These are phyloP conservation scores for Achaetomiella virescens DNA, from an alignment of 495 filamentous ascomycete genomes.

Conservation along the genomic window DNA sequence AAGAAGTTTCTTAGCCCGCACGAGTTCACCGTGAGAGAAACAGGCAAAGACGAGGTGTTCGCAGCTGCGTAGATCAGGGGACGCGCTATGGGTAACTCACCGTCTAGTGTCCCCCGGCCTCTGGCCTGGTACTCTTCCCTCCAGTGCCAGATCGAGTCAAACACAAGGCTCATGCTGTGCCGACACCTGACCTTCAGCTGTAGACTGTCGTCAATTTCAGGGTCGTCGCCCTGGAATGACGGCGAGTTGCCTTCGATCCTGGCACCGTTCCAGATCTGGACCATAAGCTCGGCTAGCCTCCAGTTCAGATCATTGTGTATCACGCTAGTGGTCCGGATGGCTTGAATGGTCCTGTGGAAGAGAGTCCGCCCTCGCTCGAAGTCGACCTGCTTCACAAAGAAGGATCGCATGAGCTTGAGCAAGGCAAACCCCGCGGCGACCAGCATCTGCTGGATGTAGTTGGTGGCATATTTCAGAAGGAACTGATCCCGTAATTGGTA, in stretches of 20 bases:
- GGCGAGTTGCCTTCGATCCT: conserved; percentile 45
- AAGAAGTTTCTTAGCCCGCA: conserved; percentile 33
- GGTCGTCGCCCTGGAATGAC: conserved; percentile 33
- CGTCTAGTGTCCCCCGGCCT: conserved; percentile 70
- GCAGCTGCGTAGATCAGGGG: conserved; percentile 2
- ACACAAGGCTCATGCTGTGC: conserved; percentile 90
- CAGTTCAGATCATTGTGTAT: conserved; percentile 78
- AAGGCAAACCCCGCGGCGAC: conserved; percentile 80
- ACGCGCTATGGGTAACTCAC: conserved; percentile 37
- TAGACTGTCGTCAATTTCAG: conserved; percentile 61
- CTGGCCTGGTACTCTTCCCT: conserved; percentile 77
- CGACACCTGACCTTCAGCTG: conserved; percentile 82
- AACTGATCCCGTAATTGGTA: conserved; percentile 33
- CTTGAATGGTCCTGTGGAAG: conserved; percentile 69
- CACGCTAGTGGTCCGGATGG: conserved; percentile 72
- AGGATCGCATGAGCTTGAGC: conserved; percentile 77
- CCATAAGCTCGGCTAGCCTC: conserved; percentile 80
- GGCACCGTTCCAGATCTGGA: conserved; percentile 82
- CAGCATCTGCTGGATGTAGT: conserved; percentile 90
- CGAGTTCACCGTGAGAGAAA: conserved; percentile 16
- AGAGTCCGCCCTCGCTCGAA: conserved; percentile 65
- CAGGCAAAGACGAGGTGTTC: conserved; percentile 3
- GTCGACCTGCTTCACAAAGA: conserved; percentile 69
- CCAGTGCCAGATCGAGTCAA: conserved; percentile 92
- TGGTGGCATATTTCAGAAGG: conserved; percentile 66